A percentile compares a stretch with the other conserved stretches of the same genome.
These are phyloP conservation scores for Triticum turgidum DNA, from an alignment of 176 grass and related monocot species.

Conservation along the genomic window DNA sequence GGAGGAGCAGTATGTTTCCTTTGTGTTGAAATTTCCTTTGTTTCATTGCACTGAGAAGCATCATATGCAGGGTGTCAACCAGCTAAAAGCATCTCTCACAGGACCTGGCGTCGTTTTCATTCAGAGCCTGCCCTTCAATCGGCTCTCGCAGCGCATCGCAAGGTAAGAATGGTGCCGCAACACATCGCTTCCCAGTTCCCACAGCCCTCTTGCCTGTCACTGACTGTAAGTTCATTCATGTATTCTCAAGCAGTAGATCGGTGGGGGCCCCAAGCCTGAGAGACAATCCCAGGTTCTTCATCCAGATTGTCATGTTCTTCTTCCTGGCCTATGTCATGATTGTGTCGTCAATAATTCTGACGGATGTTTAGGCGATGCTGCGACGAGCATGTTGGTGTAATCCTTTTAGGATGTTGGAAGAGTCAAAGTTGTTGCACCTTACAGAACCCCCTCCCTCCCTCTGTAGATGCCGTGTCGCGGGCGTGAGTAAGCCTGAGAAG, in stretches of 20 bases:
- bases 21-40: background rate
- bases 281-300: slow-evolving; percentile 92
- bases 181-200: background rate
- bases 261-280: slow-evolving; percentile 81
- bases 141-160: slow-evolving; percentile 84
- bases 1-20: background rate
- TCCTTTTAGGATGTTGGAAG: slow-evolving; percentile 22
- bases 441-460: slow-evolving; percentile 14
- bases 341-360: slow-evolving; percentile 95
- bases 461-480: slow-evolving; percentile 58
- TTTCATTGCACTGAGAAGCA: slow-evolving; percentile 5
- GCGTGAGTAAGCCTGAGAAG: slow-evolving; percentile 17
- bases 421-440: slow-evolving; percentile 45
- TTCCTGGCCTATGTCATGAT: slow-evolving; percentile 95
- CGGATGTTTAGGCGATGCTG: slow-evolving; percentile 69
- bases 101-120: slow-evolving; percentile 97
- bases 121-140: slow-evolving; percentile 82
- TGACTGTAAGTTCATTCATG: background rate
- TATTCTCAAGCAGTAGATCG: slow-evolving; percentile 55
- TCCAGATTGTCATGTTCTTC: slow-evolving; percentile 94
- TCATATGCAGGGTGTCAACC: slow-evolving; percentile 67
- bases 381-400: slow-evolving; percentile 23
- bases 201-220: background rate
- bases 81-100: slow-evolving; percentile 70
- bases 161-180: slow-evolving; percentile 42